A percentile compares a stretch with the other conserved stretches of the same genome.
phyloP scores from a whole-genome alignment of 2,329 filamentous ascomycete genomes.

The Aschersonia sp. region DNA sequence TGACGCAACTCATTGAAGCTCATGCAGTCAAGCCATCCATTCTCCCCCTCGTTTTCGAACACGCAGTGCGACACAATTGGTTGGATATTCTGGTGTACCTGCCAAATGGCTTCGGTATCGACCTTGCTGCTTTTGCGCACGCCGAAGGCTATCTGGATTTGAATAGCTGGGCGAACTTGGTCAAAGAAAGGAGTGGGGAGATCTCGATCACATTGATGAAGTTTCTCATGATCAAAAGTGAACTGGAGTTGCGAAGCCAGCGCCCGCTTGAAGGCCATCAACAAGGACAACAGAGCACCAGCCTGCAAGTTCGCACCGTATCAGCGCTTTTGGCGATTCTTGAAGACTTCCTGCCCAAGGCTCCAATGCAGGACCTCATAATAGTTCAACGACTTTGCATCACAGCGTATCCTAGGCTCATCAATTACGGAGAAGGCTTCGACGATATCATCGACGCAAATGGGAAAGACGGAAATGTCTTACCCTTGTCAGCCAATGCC shows the following conservation, averaged over 20 bases:
- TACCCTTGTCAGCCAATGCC: slow-evolving; percentile 65
- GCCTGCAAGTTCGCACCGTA: slow-evolving; percentile 74
- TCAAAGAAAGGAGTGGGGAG: slow-evolving; percentile 49
- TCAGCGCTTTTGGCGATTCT: slow-evolving; percentile 67
- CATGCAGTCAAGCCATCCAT: slow-evolving; percentile 58
- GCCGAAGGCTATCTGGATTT: slow-evolving; percentile 69
- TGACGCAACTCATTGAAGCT: slow-evolving; percentile 64
- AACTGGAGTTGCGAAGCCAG: slow-evolving; percentile 64
- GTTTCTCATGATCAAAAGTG: slow-evolving; percentile 74
- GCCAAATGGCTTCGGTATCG: slow-evolving; percentile 72
- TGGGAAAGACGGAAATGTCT: slow-evolving; percentile 63
- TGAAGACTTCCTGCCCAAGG: slow-evolving; percentile 50
- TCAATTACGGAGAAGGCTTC: slow-evolving; percentile 90
- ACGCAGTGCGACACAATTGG: slow-evolving; percentile 73
- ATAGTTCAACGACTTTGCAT: slow-evolving; percentile 77
- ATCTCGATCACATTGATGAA: slow-evolving; percentile 61
- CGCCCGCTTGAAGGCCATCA: slow-evolving; percentile 50
- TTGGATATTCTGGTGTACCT: slow-evolving; percentile 66
- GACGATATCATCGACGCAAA: slow-evolving; percentile 86
- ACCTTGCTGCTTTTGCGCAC: slow-evolving; percentile 76
- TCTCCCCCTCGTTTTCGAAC: slow-evolving; percentile 31
- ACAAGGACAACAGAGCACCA: slow-evolving; percentile 47
- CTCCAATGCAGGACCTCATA: slow-evolving; percentile 54
- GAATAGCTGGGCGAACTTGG: slow-evolving; percentile 63
- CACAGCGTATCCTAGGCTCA: slow-evolving; percentile 80